Evolutionary conservation across 768 basidiomycete genomes (phyloP).

Genomic region (Collybiopsis luxurians): DNA sequence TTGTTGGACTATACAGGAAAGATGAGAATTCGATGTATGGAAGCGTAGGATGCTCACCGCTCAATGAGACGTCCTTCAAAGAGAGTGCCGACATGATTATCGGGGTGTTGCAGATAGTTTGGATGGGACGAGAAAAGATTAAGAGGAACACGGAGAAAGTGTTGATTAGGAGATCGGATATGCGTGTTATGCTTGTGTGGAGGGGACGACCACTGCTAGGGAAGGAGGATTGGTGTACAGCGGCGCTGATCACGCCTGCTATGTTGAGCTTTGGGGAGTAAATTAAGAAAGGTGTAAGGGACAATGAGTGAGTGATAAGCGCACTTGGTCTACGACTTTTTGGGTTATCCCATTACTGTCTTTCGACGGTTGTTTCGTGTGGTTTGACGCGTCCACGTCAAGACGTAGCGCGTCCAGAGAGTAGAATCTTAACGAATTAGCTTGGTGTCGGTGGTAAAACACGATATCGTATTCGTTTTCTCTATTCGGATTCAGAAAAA

Average conservation of each 20-base stretch:
- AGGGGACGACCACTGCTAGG: neutral
- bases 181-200: neutral
- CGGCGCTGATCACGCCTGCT: conserved; percentile 31
- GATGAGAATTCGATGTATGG: neutral
- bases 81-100: conserved; percentile 10
- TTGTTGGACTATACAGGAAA: conserved; percentile 48
- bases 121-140: conserved; percentile 10
- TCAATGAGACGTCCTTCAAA: conserved; percentile 44
- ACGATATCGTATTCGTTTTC: conserved; percentile 29
- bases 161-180: neutral
- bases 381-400: conserved; percentile 29
- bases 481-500: neutral
- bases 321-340: conserved; percentile 40
- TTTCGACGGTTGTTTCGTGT: conserved; percentile 33
- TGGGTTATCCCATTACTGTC: conserved; percentile 29
- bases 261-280: conserved; percentile 39
- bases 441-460: conserved; percentile 53
- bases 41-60: conserved; percentile 23
- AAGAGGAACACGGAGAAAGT: neutral
- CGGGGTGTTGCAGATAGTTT: conserved; percentile 16
- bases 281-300: neutral
- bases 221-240: conserved; percentile 15
- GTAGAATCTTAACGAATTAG: conserved; percentile 63
- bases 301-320: neutral
- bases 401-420: conserved; percentile 38